phyloP scores from a whole-genome alignment of 345 rosid genomes.

The Rhizophora mangle region DNA sequence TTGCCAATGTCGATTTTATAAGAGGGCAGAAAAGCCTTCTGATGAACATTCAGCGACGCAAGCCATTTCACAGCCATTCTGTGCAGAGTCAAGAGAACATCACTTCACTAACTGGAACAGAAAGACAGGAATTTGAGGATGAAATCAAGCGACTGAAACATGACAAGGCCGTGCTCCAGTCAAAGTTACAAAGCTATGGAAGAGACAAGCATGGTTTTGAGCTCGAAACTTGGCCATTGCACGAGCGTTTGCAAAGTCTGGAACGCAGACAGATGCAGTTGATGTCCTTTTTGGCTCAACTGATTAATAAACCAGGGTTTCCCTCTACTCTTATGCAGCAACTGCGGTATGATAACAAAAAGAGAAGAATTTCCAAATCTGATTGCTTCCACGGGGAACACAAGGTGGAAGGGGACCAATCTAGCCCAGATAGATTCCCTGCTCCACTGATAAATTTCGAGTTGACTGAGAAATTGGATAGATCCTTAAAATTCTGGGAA shows the following conservation, averaged over 20 bases:
- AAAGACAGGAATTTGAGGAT: conserved; percentile 37
- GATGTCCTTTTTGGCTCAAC: conserved; percentile 24
- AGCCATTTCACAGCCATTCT: conserved; percentile 64
- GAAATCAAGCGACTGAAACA: conserved; percentile 37
- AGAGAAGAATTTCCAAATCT: conserved; percentile 37
- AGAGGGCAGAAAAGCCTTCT: conserved; percentile 52
- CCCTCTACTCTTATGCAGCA: conserved; percentile 31
- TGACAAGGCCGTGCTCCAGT: conserved; percentile 40
- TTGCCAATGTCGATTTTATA: conserved; percentile 56
- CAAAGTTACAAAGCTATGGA: conserved; percentile 35
- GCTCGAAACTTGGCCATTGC: conserved; percentile 27
- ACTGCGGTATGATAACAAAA: conserved; percentile 34
- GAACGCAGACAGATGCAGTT: conserved; percentile 45
- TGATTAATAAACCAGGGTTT: conserved; percentile 34
- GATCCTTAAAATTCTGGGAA: conserved; percentile 37
- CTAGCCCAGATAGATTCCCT: conserved; percentile 2
- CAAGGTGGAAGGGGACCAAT: conserved; percentile 4
- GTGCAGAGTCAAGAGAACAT: conserved; percentile 23
- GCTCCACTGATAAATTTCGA: conserved; percentile 17
- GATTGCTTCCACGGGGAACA: conserved; percentile 13
- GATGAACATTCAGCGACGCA: conserved; percentile 50
- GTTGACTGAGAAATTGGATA: conserved; percentile 40
- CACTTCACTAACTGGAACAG: conserved; percentile 37
- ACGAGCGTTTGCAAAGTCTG: conserved; percentile 35
- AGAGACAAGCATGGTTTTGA: conserved; percentile 33